Percentiles rank a stretch among this genome's conserved stretches.
Conservation (phyloP, 805 yeast genomes). For the Saturnispora hagleri region DNA sequence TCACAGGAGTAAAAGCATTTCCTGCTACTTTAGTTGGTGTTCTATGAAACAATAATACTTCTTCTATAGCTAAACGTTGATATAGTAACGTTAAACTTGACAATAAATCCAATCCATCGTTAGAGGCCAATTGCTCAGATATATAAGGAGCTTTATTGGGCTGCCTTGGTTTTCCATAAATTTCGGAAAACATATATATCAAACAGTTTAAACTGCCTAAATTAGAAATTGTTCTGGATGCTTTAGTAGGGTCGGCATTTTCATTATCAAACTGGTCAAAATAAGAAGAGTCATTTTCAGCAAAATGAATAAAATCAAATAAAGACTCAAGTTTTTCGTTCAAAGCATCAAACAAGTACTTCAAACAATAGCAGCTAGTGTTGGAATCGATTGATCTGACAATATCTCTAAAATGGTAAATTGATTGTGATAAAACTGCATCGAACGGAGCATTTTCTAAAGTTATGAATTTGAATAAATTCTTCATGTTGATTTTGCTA, state of each 20-base stretch:
- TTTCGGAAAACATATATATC: conserved; percentile 45
- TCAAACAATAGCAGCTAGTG: conserved; percentile 39
- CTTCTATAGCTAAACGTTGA: conserved; percentile 48
- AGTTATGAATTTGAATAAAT: conserved; percentile 41
- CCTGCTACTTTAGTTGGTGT: conserved; percentile 41
- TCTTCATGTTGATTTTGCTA: conserved; percentile 31
- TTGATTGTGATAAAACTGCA: conserved; percentile 44
- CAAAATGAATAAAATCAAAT: conserved; percentile 23
- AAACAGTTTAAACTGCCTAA: conserved; percentile 35
- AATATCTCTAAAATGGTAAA: conserved; percentile 44
- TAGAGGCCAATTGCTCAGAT: conserved; percentile 32
- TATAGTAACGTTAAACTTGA: conserved; percentile 37
- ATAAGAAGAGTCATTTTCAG: conserved; percentile 27
- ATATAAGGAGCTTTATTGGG: conserved; percentile 36
- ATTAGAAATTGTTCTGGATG: conserved; percentile 28
- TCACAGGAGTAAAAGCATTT: conserved; percentile 28
- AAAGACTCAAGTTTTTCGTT: conserved; percentile 12
- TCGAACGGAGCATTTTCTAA: conserved; percentile 54
- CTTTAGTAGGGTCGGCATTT: conserved; percentile 19
- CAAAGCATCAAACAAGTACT: conserved; percentile 15
- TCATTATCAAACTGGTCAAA: conserved; percentile 28
- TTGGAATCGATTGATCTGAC: conserved; percentile 50
- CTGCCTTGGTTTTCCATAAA: conserved; percentile 40
- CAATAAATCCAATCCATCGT: conserved; percentile 34
- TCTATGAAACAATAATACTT: conserved; percentile 37